Conservation (phyloP, 352 stramenopile genomes). For the Pythium pyrilobum region DNA sequence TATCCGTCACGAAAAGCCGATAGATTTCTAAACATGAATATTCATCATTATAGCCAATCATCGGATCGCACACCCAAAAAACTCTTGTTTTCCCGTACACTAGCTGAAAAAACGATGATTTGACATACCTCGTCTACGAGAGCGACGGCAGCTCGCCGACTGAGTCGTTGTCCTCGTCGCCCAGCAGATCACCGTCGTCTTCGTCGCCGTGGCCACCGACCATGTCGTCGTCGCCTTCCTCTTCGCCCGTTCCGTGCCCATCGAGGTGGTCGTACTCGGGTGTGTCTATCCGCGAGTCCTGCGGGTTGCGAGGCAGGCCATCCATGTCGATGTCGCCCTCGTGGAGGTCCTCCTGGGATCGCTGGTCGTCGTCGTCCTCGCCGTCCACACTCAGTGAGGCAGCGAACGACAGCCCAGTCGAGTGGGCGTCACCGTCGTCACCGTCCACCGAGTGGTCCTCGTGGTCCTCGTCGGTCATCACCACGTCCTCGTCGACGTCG, state of each 20-base stretch:
- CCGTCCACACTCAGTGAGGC: constrained; percentile 12
- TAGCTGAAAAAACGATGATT: neutral
- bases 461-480: constrained; percentile 17
- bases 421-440: constrained; percentile 6
- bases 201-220: constrained; percentile 17
- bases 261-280: constrained; percentile 10
- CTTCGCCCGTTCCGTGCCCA: constrained; percentile 9
- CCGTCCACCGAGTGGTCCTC: constrained; percentile 10
- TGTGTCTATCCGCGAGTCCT: constrained; percentile 8
- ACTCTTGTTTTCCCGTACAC: constrained; percentile 4
- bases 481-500: constrained; percentile 13
- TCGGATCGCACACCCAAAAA: neutral
- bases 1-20: constrained; percentile 3
- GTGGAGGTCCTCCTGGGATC: constrained; percentile 6
- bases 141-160: constrained; percentile 10
- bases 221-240: constrained; percentile 26
- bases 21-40: constrained; percentile 1
- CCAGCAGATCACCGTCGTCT: constrained; percentile 13
- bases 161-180: constrained; percentile 30
- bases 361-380: constrained; percentile 7
- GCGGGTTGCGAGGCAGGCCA: neutral
- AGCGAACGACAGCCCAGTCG: constrained; percentile 9
- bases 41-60: neutral
- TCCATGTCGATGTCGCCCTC: constrained; percentile 2
- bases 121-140: constrained; percentile 1